Percentiles rank a stretch among this genome's conserved stretches.
phyloP scores from a whole-genome alignment of 2,329 filamentous ascomycete genomes.

The Ascomycota sp. region DNA sequence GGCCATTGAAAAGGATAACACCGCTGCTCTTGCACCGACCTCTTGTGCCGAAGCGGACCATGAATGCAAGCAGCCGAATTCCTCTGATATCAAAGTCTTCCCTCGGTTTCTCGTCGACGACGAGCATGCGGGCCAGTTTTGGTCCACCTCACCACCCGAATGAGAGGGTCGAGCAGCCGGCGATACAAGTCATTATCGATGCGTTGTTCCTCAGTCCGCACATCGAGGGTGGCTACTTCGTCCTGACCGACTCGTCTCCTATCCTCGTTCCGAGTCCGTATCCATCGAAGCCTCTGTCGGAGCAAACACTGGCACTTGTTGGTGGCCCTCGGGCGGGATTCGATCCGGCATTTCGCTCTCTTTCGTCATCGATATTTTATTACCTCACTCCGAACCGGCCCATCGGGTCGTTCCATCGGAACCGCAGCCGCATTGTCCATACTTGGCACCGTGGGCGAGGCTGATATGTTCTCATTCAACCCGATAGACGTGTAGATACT shows the following conservation, averaged over 20 bases:
- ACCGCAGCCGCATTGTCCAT: constrained; percentile 40
- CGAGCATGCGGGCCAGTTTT: not conserved
- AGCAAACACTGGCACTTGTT: constrained; percentile 13
- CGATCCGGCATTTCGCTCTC: constrained; percentile 23
- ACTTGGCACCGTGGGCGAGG: constrained; percentile 43
- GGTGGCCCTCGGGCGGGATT: constrained; percentile 14
- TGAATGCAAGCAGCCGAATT: no score
- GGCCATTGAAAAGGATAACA: no score
- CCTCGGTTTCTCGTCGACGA: no score
- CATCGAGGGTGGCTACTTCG: constrained; percentile 44
- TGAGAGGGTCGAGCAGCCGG: not conserved
- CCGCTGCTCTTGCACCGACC: no score
- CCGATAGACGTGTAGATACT: constrained; percentile 35
- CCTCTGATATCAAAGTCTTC: no score
- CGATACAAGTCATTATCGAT: constrained; percentile 5
- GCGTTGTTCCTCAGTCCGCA: constrained; percentile 22
- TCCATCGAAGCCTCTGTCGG: constrained; percentile 14
- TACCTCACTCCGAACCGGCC: constrained; percentile 34
- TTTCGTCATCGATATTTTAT: constrained; percentile 44
- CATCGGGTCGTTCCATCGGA: constrained; percentile 42
- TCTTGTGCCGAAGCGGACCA: no score
- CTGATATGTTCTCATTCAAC: constrained; percentile 42
- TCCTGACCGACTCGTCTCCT: constrained; percentile 35
- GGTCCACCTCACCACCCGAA: no score
- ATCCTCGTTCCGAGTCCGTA: constrained; percentile 29